phyloP scores from a whole-genome alignment of 2,329 filamentous ascomycete species.

The Talaromyces sp. region DNA sequence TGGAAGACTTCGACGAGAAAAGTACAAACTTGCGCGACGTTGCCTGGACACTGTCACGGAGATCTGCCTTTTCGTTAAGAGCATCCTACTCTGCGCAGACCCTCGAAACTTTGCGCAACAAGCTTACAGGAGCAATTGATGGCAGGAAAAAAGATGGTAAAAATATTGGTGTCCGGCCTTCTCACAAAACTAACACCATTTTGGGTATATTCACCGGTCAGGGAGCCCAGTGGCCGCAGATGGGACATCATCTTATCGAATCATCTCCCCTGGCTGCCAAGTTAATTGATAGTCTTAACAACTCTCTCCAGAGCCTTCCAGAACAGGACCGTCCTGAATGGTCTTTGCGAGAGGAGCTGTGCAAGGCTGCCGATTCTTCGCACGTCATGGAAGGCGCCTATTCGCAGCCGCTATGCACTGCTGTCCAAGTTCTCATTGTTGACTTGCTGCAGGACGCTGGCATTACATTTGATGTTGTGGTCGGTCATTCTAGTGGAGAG shows the following conservation, averaged over 20 bases:
- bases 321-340: slow-evolving; percentile 14
- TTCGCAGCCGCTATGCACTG: slow-evolving; percentile 24
- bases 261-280: background rate
- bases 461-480: slow-evolving; percentile 33
- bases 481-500: slow-evolving; percentile 49
- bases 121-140: background rate
- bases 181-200: background rate
- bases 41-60: slow-evolving; percentile 14
- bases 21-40: slow-evolving; percentile 7
- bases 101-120: background rate
- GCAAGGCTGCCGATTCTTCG: background rate
- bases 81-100: background rate
- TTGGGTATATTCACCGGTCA: slow-evolving; percentile 31
- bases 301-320: slow-evolving; percentile 10
- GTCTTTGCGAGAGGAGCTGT: slow-evolving; percentile 12
- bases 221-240: slow-evolving; percentile 31
- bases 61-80: background rate
- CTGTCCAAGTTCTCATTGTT: slow-evolving; percentile 22
- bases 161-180: background rate
- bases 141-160: background rate
- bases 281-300: background rate
- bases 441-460: slow-evolving; percentile 25
- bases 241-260: slow-evolving; percentile 23
- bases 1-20: background rate
- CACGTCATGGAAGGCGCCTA: slow-evolving; percentile 12